Evolutionary conservation across 1,139 yeast species (phyloP).

Genomic region (Scheffersomyces parashehatae): DNA sequence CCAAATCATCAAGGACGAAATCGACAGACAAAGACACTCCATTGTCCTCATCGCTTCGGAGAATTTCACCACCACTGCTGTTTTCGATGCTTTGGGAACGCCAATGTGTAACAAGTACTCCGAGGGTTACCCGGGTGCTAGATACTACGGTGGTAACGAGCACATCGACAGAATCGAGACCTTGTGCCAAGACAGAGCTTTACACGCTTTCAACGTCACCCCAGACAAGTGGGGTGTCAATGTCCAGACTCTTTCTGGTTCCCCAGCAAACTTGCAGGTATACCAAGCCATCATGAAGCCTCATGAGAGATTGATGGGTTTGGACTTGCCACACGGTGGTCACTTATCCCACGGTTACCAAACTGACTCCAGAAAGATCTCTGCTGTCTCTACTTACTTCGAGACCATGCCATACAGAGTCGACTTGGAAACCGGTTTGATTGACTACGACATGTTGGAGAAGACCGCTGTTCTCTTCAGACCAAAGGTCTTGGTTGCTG

Average conservation of each 20-base stretch:
- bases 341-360: constrained; percentile 98
- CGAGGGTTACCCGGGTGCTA: constrained; percentile 87
- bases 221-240: constrained; percentile 96
- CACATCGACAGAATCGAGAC: constrained; percentile 92
- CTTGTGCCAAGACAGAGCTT: constrained; percentile 90
- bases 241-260: constrained; percentile 93
- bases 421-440: constrained; percentile 84
- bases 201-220: constrained; percentile 78
- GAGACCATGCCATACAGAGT: constrained; percentile 99
- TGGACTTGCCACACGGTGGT: constrained; percentile 97
- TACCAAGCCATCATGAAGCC: constrained; percentile 94
- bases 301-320: constrained; percentile 95
- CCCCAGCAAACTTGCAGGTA: constrained; percentile 96
- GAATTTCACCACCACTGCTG: constrained; percentile 95
- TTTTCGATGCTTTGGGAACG: constrained; percentile 94
- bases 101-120: constrained; percentile 93
- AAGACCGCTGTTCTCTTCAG: constrained; percentile 86
- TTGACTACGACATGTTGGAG: constrained; percentile 93
- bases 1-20: constrained; percentile 80
- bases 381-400: constrained; percentile 93
- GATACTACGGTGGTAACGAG: constrained; percentile 90
- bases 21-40: constrained; percentile 91
- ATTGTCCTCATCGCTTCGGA: constrained; percentile 95
- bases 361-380: constrained; percentile 91
- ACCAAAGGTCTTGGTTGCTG: constrained; percentile 95